Conservation (phyloP, 169 alveolate species). For the Plasmodium reichenowi region DNA sequence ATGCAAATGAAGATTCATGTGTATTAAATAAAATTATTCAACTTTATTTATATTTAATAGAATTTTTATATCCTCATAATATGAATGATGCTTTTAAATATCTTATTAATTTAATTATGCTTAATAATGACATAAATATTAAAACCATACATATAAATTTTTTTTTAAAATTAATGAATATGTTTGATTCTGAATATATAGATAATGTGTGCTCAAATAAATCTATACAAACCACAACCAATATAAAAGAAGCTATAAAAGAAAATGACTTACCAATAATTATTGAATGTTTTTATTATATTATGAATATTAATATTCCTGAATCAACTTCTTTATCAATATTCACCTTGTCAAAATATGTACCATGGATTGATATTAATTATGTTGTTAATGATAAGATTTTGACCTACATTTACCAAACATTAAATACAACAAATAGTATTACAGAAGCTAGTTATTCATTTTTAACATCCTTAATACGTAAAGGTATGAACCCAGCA, state of each 20-base stretch:
- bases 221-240: conserved; percentile 36
- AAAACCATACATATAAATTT: conserved; percentile 41
- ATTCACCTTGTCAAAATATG: conserved; percentile 63
- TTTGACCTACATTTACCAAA: conserved; percentile 26
- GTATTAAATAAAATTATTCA: conserved; percentile 60
- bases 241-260: conserved; percentile 61
- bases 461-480: conserved; percentile 40
- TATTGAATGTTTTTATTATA: conserved; percentile 65
- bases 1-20: conserved; percentile 71
- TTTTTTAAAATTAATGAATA: conserved; percentile 62
- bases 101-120: conserved; percentile 40
- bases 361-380: conserved; percentile 69
- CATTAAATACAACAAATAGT: conserved; percentile 20
- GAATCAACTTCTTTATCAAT: conserved; percentile 22
- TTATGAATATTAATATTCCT: conserved; percentile 49
- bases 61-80: conserved; percentile 47
- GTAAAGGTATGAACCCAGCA: conserved; percentile 64
- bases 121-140: conserved; percentile 30
- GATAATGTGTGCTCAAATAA: conserved; percentile 48
- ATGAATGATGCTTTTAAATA: conserved; percentile 62
- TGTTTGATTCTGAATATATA: conserved; percentile 66
- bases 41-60: conserved; percentile 37
- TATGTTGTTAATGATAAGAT: conserved; percentile 68
- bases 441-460: conserved; percentile 37
- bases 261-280: conserved; percentile 57